phyloP scores from a whole-genome alignment of 257 asterid species.

The Forsythia suspensa region DNA sequence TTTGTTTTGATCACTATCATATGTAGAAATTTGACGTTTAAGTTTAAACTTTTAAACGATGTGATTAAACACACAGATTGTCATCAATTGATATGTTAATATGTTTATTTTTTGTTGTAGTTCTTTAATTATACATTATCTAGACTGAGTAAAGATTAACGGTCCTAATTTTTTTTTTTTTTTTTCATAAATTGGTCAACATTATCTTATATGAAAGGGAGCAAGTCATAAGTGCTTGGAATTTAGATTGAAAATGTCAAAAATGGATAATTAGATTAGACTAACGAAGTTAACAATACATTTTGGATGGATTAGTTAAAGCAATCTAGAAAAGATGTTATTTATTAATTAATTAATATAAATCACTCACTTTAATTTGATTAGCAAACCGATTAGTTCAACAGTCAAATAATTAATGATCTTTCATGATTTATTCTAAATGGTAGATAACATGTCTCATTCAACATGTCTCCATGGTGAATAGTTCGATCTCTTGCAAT shows the following conservation, averaged over 20 bases:
- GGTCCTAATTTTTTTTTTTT: neutral
- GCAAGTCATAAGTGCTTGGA: neutral
- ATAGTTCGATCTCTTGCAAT: neutral
- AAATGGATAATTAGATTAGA: neutral
- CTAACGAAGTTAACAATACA: neutral
- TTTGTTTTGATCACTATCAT: too few species aligned
- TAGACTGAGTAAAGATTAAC: neutral
- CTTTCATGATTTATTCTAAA: neutral
- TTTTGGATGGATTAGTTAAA: neutral
- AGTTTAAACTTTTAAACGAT: too few species aligned
- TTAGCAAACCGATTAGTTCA: neutral
- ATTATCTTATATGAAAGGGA: neutral
- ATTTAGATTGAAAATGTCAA: neutral
- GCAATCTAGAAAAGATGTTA: neutral
- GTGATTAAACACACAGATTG: too few species aligned
- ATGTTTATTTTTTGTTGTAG: too few species aligned
- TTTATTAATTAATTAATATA: neutral
- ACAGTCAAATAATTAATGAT: neutral
- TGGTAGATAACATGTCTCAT: conserved; percentile 3
- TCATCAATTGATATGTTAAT: too few species aligned
- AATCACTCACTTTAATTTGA: neutral
- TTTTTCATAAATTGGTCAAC: neutral
- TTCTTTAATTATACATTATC: neutral
- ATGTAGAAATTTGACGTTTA: too few species aligned
- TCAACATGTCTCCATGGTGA: neutral